phyloP scores from a whole-genome alignment of 257 asterid species.

The Jacaranda copaia region DNA sequence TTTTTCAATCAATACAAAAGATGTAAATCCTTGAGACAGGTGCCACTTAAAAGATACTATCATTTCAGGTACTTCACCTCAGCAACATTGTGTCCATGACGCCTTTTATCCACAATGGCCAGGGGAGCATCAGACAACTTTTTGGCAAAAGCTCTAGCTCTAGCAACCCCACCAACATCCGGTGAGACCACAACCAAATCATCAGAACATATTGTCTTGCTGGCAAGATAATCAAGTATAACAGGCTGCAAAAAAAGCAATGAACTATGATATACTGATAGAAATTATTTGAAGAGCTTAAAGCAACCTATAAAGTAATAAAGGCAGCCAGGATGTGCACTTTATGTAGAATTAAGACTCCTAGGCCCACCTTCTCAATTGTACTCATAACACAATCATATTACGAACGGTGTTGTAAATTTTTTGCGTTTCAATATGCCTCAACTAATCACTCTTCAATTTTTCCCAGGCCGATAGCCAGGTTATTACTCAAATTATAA shows the following conservation, averaged over 20 bases:
- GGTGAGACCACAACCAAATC: slow-evolving; percentile 88
- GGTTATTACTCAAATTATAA: slow-evolving; percentile 16
- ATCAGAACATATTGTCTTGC: slow-evolving; percentile 72
- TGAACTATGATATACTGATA: slow-evolving; percentile 4
- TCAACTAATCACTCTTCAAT: slow-evolving; percentile 1
- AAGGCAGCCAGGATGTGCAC: slow-evolving; percentile 23
- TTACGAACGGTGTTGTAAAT: not conserved
- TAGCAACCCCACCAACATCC: slow-evolving; percentile 90
- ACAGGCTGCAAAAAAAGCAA: slow-evolving; percentile 62
- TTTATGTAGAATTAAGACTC: slow-evolving; percentile 4
- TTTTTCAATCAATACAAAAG: slow-evolving; percentile 14
- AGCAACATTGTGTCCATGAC: slow-evolving; percentile 81
- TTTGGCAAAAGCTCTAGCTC: slow-evolving; percentile 89
- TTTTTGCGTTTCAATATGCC: not conserved
- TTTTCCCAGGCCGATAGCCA: slow-evolving; percentile 9
- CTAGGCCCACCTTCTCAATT: not conserved
- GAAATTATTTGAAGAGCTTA: slow-evolving; percentile 18
- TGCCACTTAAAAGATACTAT: slow-evolving; percentile 14
- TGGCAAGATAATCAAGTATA: slow-evolving; percentile 88
- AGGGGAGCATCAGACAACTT: slow-evolving; percentile 86
- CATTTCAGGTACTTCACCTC: slow-evolving; percentile 53
- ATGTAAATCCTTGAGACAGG: slow-evolving; percentile 14
- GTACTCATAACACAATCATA: slow-evolving; percentile 2
- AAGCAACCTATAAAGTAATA: slow-evolving; percentile 24
- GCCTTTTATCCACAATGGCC: slow-evolving; percentile 89